Evolutionary conservation across 2,329 filamentous ascomycete species (phyloP), one percentile per base, ranked within the genome.

Genomic region (Talaromyces albobiverticillius): DNA sequence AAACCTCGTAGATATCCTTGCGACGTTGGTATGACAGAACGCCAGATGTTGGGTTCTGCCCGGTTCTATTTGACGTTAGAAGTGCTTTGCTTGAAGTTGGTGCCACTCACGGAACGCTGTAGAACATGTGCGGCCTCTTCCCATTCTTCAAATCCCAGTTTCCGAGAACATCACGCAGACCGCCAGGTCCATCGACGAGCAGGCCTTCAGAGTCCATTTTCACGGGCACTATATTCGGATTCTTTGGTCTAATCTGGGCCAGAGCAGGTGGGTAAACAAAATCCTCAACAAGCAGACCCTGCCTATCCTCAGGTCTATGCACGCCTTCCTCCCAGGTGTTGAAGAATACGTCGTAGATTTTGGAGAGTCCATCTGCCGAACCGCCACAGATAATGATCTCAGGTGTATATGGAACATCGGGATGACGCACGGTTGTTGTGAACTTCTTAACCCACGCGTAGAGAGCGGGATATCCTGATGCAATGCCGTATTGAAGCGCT

Each of bases 1-100:
- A 87, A 7, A 93, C 79, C 5, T 73, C 73, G 69, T 94, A 94
- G 41, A 95, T 78, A 16, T 82, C 85, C 58, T 77, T 74, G 41
- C 89, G 76, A 46, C 90, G 78, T 64, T 82, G 73, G 5, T 72
- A 66, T 45, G 84, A 78, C 69, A 90, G 86, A 6, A 89, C 93
- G 6, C 88, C 83, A 5, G 89, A 89, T 0, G 89, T 93, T 0
- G 90, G 90, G 66, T 95, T 94, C 71, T 93, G 88, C 2, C 89
- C 90, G 0, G 87, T 89, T 0, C 34, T 38, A 38, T 38, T 6
- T 14, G 34, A 38, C 34, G 13, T 38, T 38, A 38, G 34, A 38
- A 38, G 34, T 14, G 5, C 13, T 38, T 38, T 18, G 34, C 5
- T 14, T 14, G 14, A 4, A n/a, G 4, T 14, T 6, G 16, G 34